Base-by-base conservation (phyloP, 352 stramenopile species). In the Peronospora belbahrii region DNA sequence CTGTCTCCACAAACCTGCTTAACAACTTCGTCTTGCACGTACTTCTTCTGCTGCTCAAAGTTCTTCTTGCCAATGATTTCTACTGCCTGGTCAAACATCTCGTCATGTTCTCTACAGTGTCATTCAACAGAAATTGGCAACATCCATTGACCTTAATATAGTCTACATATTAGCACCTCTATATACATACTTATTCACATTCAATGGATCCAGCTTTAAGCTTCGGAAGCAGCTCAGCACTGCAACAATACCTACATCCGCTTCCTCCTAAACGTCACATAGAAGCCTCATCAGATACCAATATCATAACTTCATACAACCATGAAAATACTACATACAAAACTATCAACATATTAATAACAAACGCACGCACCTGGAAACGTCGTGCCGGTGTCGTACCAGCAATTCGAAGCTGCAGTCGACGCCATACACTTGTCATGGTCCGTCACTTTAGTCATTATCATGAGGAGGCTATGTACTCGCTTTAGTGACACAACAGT, bases 251-350 rank as follows among this genome's bases (percentile, higher is more conserved):
- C 79, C 82, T 24, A 86, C 72, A 19, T 94, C 82, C 5, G 77
- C 63, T 57, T 91, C 79, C 48, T 94, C 82, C 82, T 93, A 59
- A n/a, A n/a, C n/a, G n/a, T n/a, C n/a, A n/a, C n/a, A n/a, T n/a
- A n/a, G n/a, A n/a, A n/a, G n/a, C n/a, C n/a, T n/a, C n/a, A n/a
- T n/a, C n/a, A n/a, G n/a, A n/a, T n/a, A n/a, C n/a, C n/a, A n/a
- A n/a, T n/a, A n/a, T n/a, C n/a, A n/a, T n/a, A n/a, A n/a, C n/a
- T n/a, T n/a, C n/a, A n/a, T n/a, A n/a, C n/a, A n/a, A n/a, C n/a
- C n/a, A n/a, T n/a, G n/a, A n/a, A n/a, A n/a, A n/a, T n/a, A n/a
- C n/a, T n/a, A n/a, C n/a, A n/a, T n/a, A n/a, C n/a, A n/a, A n/a
- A n/a, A n/a, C n/a, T n/a, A n/a, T n/a, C n/a, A n/a, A n/a, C n/a